phyloP scores from a whole-genome alignment of 2,329 filamentous ascomycete species.

The Sporothrix phasma region DNA sequence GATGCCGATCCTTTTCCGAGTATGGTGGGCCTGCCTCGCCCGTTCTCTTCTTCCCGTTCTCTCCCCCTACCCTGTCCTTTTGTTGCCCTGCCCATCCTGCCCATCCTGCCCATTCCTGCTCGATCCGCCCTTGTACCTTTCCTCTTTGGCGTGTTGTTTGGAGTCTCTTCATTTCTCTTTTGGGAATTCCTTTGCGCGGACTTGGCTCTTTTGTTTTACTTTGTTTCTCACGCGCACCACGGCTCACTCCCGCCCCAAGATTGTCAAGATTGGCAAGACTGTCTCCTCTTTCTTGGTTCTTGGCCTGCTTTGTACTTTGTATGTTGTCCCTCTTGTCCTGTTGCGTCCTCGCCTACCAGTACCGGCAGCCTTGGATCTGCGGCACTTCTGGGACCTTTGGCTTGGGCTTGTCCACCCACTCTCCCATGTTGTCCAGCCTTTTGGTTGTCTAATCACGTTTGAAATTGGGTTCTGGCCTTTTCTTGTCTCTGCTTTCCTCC shows the following conservation, averaged over 20 bases:
- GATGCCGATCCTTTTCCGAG: not conserved
- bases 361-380: constrained; percentile 4
- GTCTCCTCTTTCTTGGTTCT: too few relatives aligned
- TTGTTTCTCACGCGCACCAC: too few relatives aligned
- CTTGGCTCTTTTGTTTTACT: not conserved
- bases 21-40: not conserved
- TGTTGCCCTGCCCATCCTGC: not conserved
- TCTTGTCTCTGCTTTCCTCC: too few relatives aligned
- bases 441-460: too few relatives aligned
- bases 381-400: too few relatives aligned
- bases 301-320: too few relatives aligned
- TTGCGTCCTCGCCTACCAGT: not conserved
- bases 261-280: not conserved
- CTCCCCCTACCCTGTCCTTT: not conserved
- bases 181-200: not conserved
- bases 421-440: not conserved
- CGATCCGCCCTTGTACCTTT: not conserved
- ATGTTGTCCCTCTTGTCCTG: not conserved
- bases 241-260: not conserved
- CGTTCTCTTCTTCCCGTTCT: not conserved
- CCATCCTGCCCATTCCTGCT: not conserved
- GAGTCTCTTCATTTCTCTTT: not conserved
- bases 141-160: not conserved
- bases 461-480: too few relatives aligned
- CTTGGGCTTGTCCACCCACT: too few relatives aligned